Evolutionary conservation across 352 stramenopile species (phyloP).

Genomic region (Peronospora tabacina): DNA sequence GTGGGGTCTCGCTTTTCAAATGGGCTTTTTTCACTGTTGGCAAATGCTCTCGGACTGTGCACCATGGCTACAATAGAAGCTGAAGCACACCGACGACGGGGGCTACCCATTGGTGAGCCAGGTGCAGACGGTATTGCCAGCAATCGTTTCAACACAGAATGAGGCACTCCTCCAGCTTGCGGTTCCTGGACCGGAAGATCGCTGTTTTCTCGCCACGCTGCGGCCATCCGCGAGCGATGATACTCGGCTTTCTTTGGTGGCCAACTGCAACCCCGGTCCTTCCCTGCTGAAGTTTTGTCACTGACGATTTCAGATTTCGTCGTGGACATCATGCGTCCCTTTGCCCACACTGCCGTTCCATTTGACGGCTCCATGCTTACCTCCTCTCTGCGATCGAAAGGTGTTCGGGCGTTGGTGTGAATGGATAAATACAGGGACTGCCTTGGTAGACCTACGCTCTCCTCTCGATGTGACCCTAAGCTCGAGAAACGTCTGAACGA

Average conservation of each 20-base stretch:
- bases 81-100: conserved; percentile 27
- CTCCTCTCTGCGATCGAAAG: conserved; percentile 33
- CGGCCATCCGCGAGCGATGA: conserved; percentile 25
- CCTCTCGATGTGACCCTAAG: conserved; percentile 14
- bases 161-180: conserved; percentile 23
- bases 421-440: conserved; percentile 26
- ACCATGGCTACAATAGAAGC: conserved; percentile 26
- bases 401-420: conserved; percentile 16
- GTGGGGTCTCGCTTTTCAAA: conserved; percentile 17
- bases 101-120: conserved; percentile 19
- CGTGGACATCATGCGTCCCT: conserved; percentile 7
- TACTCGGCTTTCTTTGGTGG: conserved; percentile 15
- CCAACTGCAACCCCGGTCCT: conserved; percentile 23
- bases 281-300: conserved; percentile 10
- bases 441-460: neutral
- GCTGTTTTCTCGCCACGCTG: conserved; percentile 12
- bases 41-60: conserved; percentile 29
- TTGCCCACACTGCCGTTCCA: conserved; percentile 19
- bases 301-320: conserved; percentile 22
- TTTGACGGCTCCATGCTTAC: conserved; percentile 21
- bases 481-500: conserved; percentile 17
- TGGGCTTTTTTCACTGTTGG: conserved; percentile 13
- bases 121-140: conserved; percentile 11
- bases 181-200: conserved; percentile 20
- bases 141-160: conserved; percentile 25